Evolutionary conservation across 768 basidiomycete species (phyloP).

Genomic region (Trametes punicea): DNA sequence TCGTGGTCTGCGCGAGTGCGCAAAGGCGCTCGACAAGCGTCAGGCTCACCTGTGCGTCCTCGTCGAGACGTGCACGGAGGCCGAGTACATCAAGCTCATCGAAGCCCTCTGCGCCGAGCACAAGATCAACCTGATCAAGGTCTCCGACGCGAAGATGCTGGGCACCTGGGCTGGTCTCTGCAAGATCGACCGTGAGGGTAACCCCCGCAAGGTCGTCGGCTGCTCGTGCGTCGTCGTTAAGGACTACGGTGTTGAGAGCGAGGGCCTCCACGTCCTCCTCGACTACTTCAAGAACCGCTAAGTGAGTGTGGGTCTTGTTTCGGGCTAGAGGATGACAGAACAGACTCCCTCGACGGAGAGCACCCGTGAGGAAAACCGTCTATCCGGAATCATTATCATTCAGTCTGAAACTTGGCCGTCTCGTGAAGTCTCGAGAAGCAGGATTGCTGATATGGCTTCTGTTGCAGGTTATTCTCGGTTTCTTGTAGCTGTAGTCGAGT

Average conservation of each 20-base stretch:
- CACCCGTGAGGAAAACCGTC: conserved; percentile 62
- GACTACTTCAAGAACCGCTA: conserved; percentile 96
- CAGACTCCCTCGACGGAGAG: conserved; percentile 93
- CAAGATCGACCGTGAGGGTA: conserved; percentile 99
- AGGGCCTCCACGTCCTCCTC: conserved; percentile 90
- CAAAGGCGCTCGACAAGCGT: conserved; percentile 98
- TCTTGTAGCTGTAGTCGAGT: conserved; percentile 21
- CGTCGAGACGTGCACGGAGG: conserved; percentile 98
- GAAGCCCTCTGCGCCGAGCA: conserved; percentile 99
- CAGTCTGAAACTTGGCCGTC: conserved; percentile 54
- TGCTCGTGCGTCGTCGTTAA: conserved; percentile 96
- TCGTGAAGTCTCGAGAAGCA: neutral
- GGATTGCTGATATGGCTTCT: neutral
- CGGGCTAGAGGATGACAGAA: conserved; percentile 61
- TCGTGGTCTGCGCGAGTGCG: conserved; percentile 94
- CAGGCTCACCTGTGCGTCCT: conserved; percentile 98
- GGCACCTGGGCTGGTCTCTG: conserved; percentile 98
- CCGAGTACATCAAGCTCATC: conserved; percentile 99
- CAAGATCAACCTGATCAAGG: conserved; percentile 99
- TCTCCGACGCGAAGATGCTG: conserved; percentile 95
- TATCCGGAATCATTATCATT: conserved; percentile 85
- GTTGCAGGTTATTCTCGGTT: conserved; percentile 19
- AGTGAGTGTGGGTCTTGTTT: conserved; percentile 29
- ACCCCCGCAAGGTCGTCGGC: conserved; percentile 92
- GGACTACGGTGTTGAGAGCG: conserved; percentile 93